Base-by-base conservation (phyloP, 345 rosid genomes). In the Populus deltoides region DNA sequence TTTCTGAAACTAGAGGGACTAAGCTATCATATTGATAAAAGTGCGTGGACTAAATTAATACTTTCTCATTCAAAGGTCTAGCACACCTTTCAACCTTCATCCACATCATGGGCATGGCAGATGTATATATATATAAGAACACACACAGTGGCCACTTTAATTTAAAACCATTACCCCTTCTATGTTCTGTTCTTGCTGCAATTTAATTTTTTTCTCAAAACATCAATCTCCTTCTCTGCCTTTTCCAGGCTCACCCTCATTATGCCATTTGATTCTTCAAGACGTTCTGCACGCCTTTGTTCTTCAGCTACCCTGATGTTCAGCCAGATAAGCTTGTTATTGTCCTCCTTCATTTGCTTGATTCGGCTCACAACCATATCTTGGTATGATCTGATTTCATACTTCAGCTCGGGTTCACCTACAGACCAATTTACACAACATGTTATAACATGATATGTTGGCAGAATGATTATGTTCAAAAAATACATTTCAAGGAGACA, bases 331-430 rank as follows among this genome's bases (percentile, higher is more conserved):
- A 93, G 89, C 84, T 88, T 89, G 84, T 90, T 94, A 67, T 86
- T 90, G 25, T 90, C 94, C 71, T 91, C 93, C 35, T 82, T 68
- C 75, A 90, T 88, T 82, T 89, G 87, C 85, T 86, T 89, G 61
- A 89, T 74, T 66, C 87, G 82, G 47, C 79, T 83, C 66, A 86
- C 93, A 39, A 92, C 94, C 93, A 87, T 85, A 85, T 94, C 95
- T 36, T 87, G 88, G 79, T 91, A 84, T 8, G 97, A 94, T 76
- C 88, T 83, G 90, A 94, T 73, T 73, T 91, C 97, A 71, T 71
- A 90, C 73, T 88, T 93, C 47, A 90, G 85, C 88, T 69, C 86
- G 1, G 87, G 25, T 85, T 87, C 89, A 9, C 92, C 98, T 94
- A 8, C 62, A 55, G 75, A 86, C 35, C 7, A 77, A 47, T 53